Conservation (phyloP, 345 rosid species). For the thale cress (Arabidopsis thaliana) region TAIR10.1 NC_003070.9:18808001-18808500, state of each 20-base stretch:
- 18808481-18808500: not conserved
- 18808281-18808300: not conserved
- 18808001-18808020: slow-evolving; percentile 82
- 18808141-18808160: not conserved
- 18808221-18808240: not conserved
- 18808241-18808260: not conserved
- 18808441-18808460: not conserved
- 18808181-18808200: not conserved
- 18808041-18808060: slow-evolving; percentile 77
- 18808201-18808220: not conserved
- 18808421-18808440: not conserved
- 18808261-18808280: not conserved
- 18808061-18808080: slow-evolving; percentile 9
- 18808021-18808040: slow-evolving; percentile 62
- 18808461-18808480: not conserved
- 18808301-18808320: not conserved
- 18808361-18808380: not conserved
- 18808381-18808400: not conserved
- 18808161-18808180: no score
- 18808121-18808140: not conserved
- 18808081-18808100: no score
- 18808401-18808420: not conserved
- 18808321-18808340: not conserved
- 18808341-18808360: not conserved
- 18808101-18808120: not conserved